These are phyloP conservation scores for Corylus americana DNA, from an alignment of 306 rosid genomes.

Conservation along the genomic window DNA sequence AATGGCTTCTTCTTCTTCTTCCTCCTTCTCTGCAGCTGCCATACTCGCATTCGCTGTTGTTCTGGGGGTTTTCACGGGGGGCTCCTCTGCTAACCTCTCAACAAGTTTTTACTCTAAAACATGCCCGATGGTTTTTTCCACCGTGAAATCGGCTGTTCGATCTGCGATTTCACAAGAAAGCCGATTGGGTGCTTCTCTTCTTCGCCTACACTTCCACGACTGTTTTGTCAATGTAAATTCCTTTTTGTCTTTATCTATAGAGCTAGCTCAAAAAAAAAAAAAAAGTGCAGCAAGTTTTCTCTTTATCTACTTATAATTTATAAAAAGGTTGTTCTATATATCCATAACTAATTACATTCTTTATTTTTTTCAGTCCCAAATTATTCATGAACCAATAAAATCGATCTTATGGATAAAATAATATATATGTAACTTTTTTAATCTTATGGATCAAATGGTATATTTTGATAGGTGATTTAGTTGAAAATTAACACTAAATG, in stretches of 20 bases:
- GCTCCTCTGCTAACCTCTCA: slow-evolving; percentile 52
- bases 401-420: too few relatives aligned
- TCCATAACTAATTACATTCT: too few relatives aligned
- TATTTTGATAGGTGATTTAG: too few relatives aligned
- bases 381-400: too few relatives aligned
- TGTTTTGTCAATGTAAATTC: slow-evolving; percentile 73
- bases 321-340: too few relatives aligned
- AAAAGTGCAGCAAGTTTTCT: too few relatives aligned
- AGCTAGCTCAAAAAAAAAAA: too few relatives aligned
- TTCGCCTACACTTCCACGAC: slow-evolving; percentile 81
- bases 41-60: slow-evolving; percentile 14
- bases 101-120: slow-evolving; percentile 44
- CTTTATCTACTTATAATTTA: too few relatives aligned
- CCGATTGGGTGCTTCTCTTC: slow-evolving; percentile 80
- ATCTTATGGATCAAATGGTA: too few relatives aligned
- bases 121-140: slow-evolving; percentile 54
- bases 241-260: neutral
- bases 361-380: too few relatives aligned
- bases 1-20: slow-evolving; percentile 37
- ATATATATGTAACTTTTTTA: too few relatives aligned
- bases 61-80: slow-evolving; percentile 31
- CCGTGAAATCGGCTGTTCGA: slow-evolving; percentile 45
- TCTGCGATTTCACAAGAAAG: slow-evolving; percentile 55
- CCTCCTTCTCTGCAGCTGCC: slow-evolving; percentile 3
- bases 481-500: too few relatives aligned